These are phyloP conservation scores for Anastatica hierochuntica DNA, from an alignment of 345 rosid genomes.

Conservation along the genomic window DNA sequence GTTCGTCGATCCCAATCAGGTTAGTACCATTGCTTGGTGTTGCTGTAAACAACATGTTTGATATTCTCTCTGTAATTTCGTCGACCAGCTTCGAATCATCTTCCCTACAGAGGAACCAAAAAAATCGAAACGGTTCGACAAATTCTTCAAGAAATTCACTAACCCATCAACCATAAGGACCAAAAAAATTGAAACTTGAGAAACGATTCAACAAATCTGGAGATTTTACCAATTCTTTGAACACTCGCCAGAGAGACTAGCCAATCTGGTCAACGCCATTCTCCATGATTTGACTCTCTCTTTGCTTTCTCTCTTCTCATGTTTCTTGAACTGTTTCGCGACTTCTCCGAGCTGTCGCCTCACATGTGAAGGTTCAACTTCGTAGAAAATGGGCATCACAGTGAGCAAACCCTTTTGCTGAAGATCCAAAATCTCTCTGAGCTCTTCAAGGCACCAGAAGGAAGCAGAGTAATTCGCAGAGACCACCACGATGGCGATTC, in stretches of 20 bases:
- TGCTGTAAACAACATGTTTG: background rate
- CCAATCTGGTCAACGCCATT: background rate
- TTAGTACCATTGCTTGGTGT: background rate
- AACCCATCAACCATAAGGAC: too few relatives aligned
- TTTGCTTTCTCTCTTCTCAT: background rate
- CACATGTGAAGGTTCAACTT: conserved; percentile 6
- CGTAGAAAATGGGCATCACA: conserved; percentile 22
- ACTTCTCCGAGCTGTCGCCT: conserved; percentile 9
- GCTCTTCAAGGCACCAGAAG: conserved; percentile 12
- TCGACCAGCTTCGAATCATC: background rate
- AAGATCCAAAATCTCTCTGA: conserved; percentile 3
- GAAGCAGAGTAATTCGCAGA: conserved; percentile 17
- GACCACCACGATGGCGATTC: conserved; percentile 15
- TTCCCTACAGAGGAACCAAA: background rate
- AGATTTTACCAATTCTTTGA: background rate
- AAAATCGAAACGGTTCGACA: too few relatives aligned
- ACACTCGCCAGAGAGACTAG: background rate
- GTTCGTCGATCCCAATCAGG: conserved; percentile 22
- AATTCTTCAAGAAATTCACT: too few relatives aligned
- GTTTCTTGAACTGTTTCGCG: background rate
- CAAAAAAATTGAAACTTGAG: too few relatives aligned
- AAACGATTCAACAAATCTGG: too few relatives aligned
- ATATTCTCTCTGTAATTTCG: background rate
- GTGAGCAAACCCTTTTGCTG: background rate
- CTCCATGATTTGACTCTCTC: background rate